Evolutionary conservation across 169 alveolate genomes (phyloP).

Genomic region (Cardiosporidium cionae): DNA sequence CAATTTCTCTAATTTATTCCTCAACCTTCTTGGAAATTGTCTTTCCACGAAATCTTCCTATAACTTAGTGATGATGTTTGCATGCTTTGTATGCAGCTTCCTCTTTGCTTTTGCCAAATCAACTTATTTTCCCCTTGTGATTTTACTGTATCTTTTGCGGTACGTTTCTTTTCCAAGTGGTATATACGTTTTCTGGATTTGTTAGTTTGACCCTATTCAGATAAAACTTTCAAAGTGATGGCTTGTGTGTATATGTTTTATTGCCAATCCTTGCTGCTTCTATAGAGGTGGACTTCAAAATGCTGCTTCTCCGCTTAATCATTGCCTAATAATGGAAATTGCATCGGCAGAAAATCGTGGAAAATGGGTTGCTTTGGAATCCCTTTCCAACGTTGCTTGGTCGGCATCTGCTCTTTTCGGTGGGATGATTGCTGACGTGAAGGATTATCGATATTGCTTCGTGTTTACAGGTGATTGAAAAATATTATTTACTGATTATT

Average conservation of each 20-base stretch:
- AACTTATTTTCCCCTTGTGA: neutral
- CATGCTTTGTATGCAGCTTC: too few relatives aligned
- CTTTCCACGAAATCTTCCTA: too few relatives aligned
- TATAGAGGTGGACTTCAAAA: neutral
- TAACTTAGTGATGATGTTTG: too few relatives aligned
- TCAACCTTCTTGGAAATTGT: too few relatives aligned
- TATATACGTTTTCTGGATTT: too few relatives aligned
- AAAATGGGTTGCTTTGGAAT: slow-evolving; percentile 17
- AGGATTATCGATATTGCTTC: slow-evolving; percentile 8
- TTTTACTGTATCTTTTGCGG: neutral
- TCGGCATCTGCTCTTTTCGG: slow-evolving; percentile 13
- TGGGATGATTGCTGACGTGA: neutral
- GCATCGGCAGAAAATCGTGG: slow-evolving; percentile 1
- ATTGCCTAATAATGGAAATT: neutral
- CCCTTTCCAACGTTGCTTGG: slow-evolving; percentile 7
- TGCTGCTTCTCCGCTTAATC: neutral
- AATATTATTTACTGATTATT: too few relatives aligned
- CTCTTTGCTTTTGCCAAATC: neutral
- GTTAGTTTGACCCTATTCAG: too few relatives aligned
- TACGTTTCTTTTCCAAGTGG: too few relatives aligned
- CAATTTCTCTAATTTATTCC: too few relatives aligned
- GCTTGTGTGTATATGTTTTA: neutral
- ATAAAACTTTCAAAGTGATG: neutral
- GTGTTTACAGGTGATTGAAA: neutral
- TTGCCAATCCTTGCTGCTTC: neutral